A percentile compares a stretch with the other conserved stretches of the same genome.
Conservation (phyloP, 176 grass and related monocot species). For the maize (Zea mays) region Zm-B73-REFERENCE-NAM-5.0 NC_050103.1:177350501-177351000, state of each 20-base stretch:
- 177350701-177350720: slow-evolving; percentile 2
- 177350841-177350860: too few species aligned
- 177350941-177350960: too few species aligned
- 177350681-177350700: slow-evolving; percentile 28
- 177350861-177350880: too few species aligned
- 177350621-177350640: slow-evolving; percentile 44
- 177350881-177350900: too few species aligned
- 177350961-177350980: too few species aligned
- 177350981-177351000: too few species aligned
- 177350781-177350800: too few species aligned
- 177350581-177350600: slow-evolving; percentile 37
- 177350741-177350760: neutral
- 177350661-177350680: slow-evolving; percentile 46
- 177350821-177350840: too few species aligned
- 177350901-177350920: too few species aligned
- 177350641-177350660: slow-evolving; percentile 16
- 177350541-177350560: slow-evolving; percentile 44
- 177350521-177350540: slow-evolving; percentile 51
- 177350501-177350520: slow-evolving; percentile 28
- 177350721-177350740: neutral
- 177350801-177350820: too few species aligned
- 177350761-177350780: too few species aligned
- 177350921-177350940: too few species aligned
- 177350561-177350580: slow-evolving; percentile 35
- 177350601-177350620: slow-evolving; percentile 42